Evolutionary conservation across 1,139 yeast species (phyloP).

Genomic region (Protomyces pachydermus): DNA sequence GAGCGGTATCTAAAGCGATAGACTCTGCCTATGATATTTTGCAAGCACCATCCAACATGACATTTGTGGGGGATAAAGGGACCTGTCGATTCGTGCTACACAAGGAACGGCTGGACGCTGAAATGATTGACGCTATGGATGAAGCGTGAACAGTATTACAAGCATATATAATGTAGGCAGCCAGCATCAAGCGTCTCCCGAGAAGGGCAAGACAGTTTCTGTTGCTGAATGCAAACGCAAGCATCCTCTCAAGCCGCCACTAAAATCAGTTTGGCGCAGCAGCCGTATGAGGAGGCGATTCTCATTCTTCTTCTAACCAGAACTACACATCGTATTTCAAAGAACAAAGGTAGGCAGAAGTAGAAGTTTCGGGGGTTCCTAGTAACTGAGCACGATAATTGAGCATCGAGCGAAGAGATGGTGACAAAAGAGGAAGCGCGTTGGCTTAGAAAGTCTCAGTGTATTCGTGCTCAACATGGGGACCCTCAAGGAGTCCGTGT

Average conservation of each 20-base stretch:
- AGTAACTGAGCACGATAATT: neutral
- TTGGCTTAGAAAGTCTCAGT: conserved; percentile 10
- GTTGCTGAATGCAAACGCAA: conserved; percentile 1
- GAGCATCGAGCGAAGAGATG: neutral
- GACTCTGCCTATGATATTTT: neutral
- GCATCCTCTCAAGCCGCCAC: conserved; percentile 25
- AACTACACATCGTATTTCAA: conserved; percentile 20
- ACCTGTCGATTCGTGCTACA: conserved; percentile 32
- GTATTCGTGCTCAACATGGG: conserved; percentile 24
- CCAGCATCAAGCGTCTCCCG: neutral
- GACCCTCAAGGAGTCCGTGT: conserved; percentile 3
- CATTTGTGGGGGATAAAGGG: conserved; percentile 31
- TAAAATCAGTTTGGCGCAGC: conserved; percentile 26
- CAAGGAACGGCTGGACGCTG: conserved; percentile 25
- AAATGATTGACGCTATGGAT: neutral
- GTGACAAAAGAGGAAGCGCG: neutral
- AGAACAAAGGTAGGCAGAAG: conserved; percentile 27
- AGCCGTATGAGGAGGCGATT: conserved; percentile 21
- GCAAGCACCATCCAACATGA: conserved; percentile 11
- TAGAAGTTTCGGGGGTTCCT: conserved; percentile 1
- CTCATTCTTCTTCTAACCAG: conserved; percentile 26
- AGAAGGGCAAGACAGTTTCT: neutral
- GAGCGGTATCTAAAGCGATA: neutral
- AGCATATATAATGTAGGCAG: neutral
- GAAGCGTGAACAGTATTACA: too few relatives aligned